Evolutionary conservation across 495 filamentous ascomycete species (phyloP).

Genomic region (Podospora appendiculata): DNA sequence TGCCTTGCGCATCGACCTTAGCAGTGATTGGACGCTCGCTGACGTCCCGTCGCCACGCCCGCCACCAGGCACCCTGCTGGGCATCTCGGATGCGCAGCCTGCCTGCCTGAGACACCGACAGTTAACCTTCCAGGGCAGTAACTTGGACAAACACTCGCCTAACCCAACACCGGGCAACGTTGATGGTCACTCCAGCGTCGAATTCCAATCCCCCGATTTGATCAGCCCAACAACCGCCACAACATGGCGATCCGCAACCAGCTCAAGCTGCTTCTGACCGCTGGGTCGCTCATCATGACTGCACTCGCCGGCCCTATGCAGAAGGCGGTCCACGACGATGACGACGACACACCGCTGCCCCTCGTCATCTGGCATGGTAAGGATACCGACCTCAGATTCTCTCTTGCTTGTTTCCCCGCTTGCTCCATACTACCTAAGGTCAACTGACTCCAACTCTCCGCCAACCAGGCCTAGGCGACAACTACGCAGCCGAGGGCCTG

Average conservation of each 20-base stretch:
- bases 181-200: too few species aligned
- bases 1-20: too few species aligned
- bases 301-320: conserved; percentile 17
- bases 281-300: conserved; percentile 20
- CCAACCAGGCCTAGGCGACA: conserved; percentile 45
- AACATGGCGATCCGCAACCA: conserved; percentile 13
- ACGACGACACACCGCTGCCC: conserved; percentile 60
- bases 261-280: conserved; percentile 13
- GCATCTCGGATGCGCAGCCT: too few species aligned
- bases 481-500: conserved; percentile 70
- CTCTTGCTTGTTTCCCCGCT: neutral
- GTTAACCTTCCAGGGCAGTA: too few species aligned
- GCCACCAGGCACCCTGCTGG: too few species aligned
- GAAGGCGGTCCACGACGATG: conserved; percentile 11
- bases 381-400: neutral
- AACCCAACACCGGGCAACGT: too few species aligned
- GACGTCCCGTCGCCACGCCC: too few species aligned
- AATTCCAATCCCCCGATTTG: too few species aligned
- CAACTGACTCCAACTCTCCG: neutral
- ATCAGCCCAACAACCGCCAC: too few species aligned
- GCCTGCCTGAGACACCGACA: too few species aligned
- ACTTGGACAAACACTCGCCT: too few species aligned
- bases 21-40: too few species aligned
- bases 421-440: neutral
- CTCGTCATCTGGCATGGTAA: conserved; percentile 92